These are phyloP conservation scores for Xylaria scruposa DNA, from an alignment of 495 filamentous ascomycete species.

Conservation along the genomic window DNA sequence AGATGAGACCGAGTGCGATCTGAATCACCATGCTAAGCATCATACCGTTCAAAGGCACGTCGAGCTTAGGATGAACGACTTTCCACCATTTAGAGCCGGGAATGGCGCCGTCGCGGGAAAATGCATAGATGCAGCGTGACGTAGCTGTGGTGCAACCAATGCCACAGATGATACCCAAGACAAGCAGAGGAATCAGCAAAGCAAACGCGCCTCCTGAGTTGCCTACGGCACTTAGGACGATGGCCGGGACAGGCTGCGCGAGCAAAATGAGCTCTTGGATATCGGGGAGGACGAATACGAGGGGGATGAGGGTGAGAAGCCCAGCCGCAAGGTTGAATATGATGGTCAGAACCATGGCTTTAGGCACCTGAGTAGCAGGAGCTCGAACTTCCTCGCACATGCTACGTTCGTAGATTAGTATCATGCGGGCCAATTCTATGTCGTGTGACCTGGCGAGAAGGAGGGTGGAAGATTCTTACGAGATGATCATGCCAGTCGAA, in stretches of 20 bases:
- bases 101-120: conserved; percentile 63
- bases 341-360: conserved; percentile 59
- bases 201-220: conserved; percentile 53
- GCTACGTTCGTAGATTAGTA: conserved; percentile 30
- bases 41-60: conserved; percentile 59
- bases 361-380: conserved; percentile 57
- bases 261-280: conserved; percentile 51
- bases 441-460: conserved; percentile 5
- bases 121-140: conserved; percentile 66
- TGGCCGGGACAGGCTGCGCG: conserved; percentile 52
- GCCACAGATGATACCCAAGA: conserved; percentile 63
- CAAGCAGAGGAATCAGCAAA: conserved; percentile 56
- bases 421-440: not conserved
- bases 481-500: conserved; percentile 61
- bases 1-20: conserved; percentile 56
- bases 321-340: conserved; percentile 57
- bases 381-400: conserved; percentile 59
- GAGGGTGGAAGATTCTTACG: conserved; percentile 35
- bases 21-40: conserved; percentile 57
- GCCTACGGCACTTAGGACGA: conserved; percentile 54
- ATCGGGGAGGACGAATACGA: conserved; percentile 57
- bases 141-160: conserved; percentile 67
- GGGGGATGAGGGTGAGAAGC: conserved; percentile 55
- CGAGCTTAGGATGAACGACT: conserved; percentile 51
- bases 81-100: conserved; percentile 63